Evolutionary conservation across 1,284 basidiomycete genomes (phyloP), one percentile per base, ranked within the genome.

Genomic region (Wolfiporia cocos): DNA sequence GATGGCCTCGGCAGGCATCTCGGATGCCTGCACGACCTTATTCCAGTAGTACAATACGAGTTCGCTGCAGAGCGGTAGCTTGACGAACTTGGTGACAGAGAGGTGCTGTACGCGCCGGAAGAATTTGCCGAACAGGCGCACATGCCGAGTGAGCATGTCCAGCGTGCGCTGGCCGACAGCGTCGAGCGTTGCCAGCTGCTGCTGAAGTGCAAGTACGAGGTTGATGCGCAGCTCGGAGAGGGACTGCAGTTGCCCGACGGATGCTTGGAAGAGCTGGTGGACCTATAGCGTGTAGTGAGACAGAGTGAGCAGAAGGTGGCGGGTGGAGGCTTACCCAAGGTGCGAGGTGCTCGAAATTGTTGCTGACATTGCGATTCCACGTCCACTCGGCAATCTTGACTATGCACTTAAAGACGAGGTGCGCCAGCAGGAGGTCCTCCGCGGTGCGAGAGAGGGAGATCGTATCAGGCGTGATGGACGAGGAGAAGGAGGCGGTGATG

Each of bases 1-100:
- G 32, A 85, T 75, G 28, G 70, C 57, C 21, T 74, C 71, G 15
- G 70, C 54, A 10, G 76, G 64, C 31, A 68, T 69, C 46, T 69
- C 64, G 4, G 79, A 76, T 22, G 87, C 83, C 48, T 81, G 72
- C 5, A 80, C 76, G 20, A 90, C 78, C 55, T 86, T 78, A 34
- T 70, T 71, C 86, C 86, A 90, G 52, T 87, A 88, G 52, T 78
- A 89, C 29, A 86, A 62, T 34, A 91, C 74, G 20, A 87, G 58
- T 37, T 82, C 77, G 22, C 69, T 73, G 53, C 79, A 86, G 29
- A 65, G 59, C 1, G 82, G 80, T n/a, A 89, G 63, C 30, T 64
- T 62, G 14, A 81, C 71, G 53, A 90, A 89, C 21, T 74, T 72
- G 34, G 66, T 48, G 15, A 64, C 50, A n/a, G 74, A 70, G 22